phyloP scores from a whole-genome alignment of 140 eudicot genomes.

The Anethum foeniculum region DNA sequence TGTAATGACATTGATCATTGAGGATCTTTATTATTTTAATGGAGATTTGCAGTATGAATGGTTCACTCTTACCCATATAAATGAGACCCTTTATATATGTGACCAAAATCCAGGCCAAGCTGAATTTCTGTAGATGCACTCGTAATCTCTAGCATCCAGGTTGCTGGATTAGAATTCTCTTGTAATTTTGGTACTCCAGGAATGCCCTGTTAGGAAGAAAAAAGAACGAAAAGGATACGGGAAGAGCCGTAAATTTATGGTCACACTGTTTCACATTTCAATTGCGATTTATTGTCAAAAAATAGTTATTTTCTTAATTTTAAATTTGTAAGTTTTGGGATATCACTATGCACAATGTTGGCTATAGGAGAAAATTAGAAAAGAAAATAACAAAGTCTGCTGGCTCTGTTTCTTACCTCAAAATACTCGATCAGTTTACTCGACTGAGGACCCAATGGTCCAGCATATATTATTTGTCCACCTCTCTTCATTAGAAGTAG shows the following conservation, averaged over 20 bases:
- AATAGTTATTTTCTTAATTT: not conserved
- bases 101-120: slow-evolving; percentile 41
- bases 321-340: not conserved
- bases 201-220: slow-evolving; percentile 27
- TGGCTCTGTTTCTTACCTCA: slow-evolving; percentile 24
- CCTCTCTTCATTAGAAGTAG: slow-evolving; percentile 40
- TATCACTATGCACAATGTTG: not conserved
- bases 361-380: not conserved
- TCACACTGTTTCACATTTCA: not conserved
- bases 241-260: not conserved
- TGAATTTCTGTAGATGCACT: slow-evolving; percentile 31
- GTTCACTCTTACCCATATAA: slow-evolving; percentile 22
- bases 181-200: slow-evolving; percentile 52
- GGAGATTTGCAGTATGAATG: not conserved
- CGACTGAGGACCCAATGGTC: slow-evolving; percentile 34
- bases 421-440: slow-evolving; percentile 34
- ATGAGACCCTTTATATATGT: slow-evolving; percentile 22
- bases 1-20: not conserved
- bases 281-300: not conserved
- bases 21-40: not conserved
- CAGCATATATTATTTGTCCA: slow-evolving; percentile 38
- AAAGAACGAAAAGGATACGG: not conserved
- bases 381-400: not conserved
- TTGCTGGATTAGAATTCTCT: slow-evolving; percentile 53
- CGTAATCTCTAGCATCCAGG: slow-evolving; percentile 52